Conservation (phyloP, 225 moss, liverwort and hornwort species). For the Bryum argenteum region DNA sequence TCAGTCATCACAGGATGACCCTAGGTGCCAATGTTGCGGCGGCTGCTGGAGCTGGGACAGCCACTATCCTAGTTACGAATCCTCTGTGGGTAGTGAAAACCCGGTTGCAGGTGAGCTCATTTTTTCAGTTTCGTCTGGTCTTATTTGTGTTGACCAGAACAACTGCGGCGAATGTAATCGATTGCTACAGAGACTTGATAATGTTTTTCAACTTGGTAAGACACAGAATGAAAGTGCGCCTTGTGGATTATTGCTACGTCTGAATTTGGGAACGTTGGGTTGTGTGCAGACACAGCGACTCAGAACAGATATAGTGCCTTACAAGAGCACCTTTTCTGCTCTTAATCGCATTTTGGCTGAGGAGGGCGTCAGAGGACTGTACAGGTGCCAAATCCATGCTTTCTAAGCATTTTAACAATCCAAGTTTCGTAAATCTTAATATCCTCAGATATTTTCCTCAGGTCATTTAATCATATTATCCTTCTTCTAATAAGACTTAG, state of each 20-base stretch:
- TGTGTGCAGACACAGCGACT: slow-evolving; percentile 81
- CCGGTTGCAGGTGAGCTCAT: slow-evolving; percentile 67
- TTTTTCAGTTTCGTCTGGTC: slow-evolving; percentile 3
- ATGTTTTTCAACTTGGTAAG: not conserved
- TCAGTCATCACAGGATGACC: slow-evolving; percentile 73
- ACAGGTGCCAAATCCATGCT: slow-evolving; percentile 63
- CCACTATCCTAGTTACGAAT: slow-evolving; percentile 90
- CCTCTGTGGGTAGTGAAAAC: slow-evolving; percentile 99
- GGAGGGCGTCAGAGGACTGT: slow-evolving; percentile 91
- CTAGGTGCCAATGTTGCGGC: slow-evolving; percentile 78
- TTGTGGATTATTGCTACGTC: slow-evolving; percentile 12
- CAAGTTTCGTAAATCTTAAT: not conserved
- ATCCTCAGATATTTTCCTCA: not conserved
- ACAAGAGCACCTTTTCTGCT: slow-evolving; percentile 94
- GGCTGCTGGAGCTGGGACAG: slow-evolving; percentile 94
- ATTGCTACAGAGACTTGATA: slow-evolving; percentile 2
- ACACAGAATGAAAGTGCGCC: not conserved
- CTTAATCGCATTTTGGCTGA: slow-evolving; percentile 84
- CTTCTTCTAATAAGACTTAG: not conserved
- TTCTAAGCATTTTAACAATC: not conserved
- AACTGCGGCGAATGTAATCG: not conserved
- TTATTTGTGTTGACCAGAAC: slow-evolving; percentile 1
- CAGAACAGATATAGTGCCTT: slow-evolving; percentile 88
- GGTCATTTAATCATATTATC: not conserved
- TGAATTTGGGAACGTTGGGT: slow-evolving; percentile 6